phyloP scores from a whole-genome alignment of 2,329 filamentous ascomycete species.

The Nothophoma quercina region DNA sequence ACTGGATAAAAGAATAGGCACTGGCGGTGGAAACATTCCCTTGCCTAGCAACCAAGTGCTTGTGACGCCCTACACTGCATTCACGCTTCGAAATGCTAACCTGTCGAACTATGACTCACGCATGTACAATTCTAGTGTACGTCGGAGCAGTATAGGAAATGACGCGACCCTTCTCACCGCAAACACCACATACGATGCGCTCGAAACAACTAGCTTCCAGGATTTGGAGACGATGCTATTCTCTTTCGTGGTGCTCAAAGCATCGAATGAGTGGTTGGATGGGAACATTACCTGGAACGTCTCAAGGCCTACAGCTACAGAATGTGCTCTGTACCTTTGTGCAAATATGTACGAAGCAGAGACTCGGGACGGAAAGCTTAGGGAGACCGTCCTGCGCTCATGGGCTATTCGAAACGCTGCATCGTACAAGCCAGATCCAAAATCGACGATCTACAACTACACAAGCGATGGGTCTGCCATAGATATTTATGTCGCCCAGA shows the following conservation, averaged over 20 bases:
- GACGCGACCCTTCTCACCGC: constrained; percentile 1
- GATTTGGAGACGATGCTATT: constrained; percentile 1
- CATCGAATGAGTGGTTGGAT: constrained; percentile 9
- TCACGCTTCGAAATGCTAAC: neutral
- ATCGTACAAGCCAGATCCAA: neutral
- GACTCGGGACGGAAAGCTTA: neutral
- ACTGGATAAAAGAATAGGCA: neutral
- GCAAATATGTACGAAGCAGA: neutral
- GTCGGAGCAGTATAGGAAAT: neutral
- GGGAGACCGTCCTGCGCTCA: neutral
- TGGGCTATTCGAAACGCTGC: neutral
- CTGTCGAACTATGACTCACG: neutral
- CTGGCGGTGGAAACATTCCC: neutral
- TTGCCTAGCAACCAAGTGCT: neutral
- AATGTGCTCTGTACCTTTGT: constrained; percentile 3
- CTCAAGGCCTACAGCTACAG: constrained; percentile 11
- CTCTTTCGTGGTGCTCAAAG: constrained; percentile 1
- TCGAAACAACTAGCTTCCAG: constrained; percentile 4
- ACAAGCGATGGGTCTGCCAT: neutral
- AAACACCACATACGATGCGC: neutral
- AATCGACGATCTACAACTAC: neutral
- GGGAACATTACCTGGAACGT: neutral
- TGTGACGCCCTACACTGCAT: neutral
- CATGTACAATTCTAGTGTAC: neutral
- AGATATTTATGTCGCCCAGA: neutral